Evolutionary conservation across 1,139 yeast genomes (phyloP), one percentile per base, ranked within the genome.

Genomic region (Diutina catenulata): DNA sequence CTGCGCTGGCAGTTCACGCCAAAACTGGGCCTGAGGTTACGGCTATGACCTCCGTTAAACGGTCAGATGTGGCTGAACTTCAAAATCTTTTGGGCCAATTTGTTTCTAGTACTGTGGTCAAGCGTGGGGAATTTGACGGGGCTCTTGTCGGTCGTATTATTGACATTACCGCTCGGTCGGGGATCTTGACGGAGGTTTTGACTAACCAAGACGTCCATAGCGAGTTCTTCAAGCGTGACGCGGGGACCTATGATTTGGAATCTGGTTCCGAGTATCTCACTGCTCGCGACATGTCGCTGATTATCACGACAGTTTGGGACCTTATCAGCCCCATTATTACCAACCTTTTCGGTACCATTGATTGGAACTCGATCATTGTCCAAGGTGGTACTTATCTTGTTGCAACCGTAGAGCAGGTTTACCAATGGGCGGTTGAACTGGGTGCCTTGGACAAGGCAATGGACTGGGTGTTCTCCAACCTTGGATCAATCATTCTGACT

Each of bases 341-440:
- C 25, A 21, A 13, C 15, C 10, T 31, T 9, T 13, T 31, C 10
- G n/a, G 19, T 10, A 21, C 15, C 24, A n/a, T 31, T 21, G 35
- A 31, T 14, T 31, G 35, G 35, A 31, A 31, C 13, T 21, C 23
- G 13, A 10, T 31, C 5, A 31, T 31, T 14, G 35, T 31, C n/a
- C n/a, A 20, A 3, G 35, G 35, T 3, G 35, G 35, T 6, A 31
- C 21, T 5, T 31, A 31, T 11, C 21, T 31, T 11, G 35, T 31
- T 8, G 9, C 25, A 2, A 25, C 21, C 11, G 35, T 9, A 5
- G 35, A 31, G 21, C 35, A 31, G 21, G 35, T 31, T n/a, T 31
- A 21, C 10, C n/a, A 20, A 14, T 31, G 35, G 35, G 35, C 35
- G 8, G 13, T 10, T 9, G 19, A 13, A 25, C 21, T 21, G 35